These are phyloP conservation scores for Triticum aestivum DNA, from an alignment of 176 grass and related monocot species.

Conservation along the genomic window DNA sequence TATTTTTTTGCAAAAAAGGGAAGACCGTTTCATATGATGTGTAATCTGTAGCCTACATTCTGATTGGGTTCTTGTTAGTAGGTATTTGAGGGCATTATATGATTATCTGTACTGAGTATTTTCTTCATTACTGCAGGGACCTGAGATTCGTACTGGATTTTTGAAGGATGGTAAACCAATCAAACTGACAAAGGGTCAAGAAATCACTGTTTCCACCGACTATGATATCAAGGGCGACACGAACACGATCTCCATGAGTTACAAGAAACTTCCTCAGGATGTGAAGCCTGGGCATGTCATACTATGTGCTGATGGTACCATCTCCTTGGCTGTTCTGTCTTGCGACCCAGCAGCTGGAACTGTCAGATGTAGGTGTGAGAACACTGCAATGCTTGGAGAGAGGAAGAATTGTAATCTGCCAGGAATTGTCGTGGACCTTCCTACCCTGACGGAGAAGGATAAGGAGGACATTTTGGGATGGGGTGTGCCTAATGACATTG, in stretches of 20 bases:
- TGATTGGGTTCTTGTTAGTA: neutral
- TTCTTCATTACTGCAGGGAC: slow-evolving; percentile 50
- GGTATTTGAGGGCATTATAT: neutral
- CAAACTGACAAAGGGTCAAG: slow-evolving; percentile 82
- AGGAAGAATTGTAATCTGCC: slow-evolving; percentile 95
- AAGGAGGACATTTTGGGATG: slow-evolving; percentile 83
- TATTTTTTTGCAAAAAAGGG: neutral
- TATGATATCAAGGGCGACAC: slow-evolving; percentile 86
- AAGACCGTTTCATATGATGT: neutral
- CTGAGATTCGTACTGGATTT: slow-evolving; percentile 95
- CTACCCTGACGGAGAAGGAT: slow-evolving; percentile 86
- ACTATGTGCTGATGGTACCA: slow-evolving; percentile 85
- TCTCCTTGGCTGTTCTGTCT: slow-evolving; percentile 70
- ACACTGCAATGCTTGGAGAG: slow-evolving; percentile 78
- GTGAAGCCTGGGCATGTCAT: slow-evolving; percentile 90
- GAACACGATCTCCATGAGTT: slow-evolving; percentile 85
- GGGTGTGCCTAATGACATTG: slow-evolving; percentile 89
- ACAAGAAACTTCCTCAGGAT: slow-evolving; percentile 87
- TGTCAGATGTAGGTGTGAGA: slow-evolving; percentile 86
- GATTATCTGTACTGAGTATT: neutral
- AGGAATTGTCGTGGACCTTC: slow-evolving; percentile 87
- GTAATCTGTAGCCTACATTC: neutral
- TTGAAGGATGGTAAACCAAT: slow-evolving; percentile 84
- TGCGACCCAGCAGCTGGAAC: slow-evolving; percentile 80
- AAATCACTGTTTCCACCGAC: slow-evolving; percentile 81